phyloP scores from a whole-genome alignment of 345 rosid species.

The Sonneratia alba region DNA sequence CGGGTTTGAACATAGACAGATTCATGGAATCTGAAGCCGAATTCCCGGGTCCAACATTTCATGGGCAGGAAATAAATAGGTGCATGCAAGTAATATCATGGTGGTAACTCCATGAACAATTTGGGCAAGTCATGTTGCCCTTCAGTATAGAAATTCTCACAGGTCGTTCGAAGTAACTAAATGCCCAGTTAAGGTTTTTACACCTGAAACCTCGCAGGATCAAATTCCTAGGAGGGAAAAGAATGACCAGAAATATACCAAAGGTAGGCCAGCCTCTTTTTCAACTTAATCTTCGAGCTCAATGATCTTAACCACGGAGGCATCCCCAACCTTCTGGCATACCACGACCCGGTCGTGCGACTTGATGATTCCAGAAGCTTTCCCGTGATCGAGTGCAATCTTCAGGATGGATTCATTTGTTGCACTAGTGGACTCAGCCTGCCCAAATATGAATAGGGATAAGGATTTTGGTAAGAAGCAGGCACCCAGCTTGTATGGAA shows the following conservation, averaged over 20 bases:
- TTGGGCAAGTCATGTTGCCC: no score
- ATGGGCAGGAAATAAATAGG: no score
- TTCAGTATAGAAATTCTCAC: no score
- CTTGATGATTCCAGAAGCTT: slow-evolving; percentile 12
- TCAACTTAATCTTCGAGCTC: slow-evolving; percentile 17
- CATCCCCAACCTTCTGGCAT: slow-evolving; percentile 20
- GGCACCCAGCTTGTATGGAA: neutral
- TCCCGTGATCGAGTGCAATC: slow-evolving; percentile 21
- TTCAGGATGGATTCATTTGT: slow-evolving; percentile 19
- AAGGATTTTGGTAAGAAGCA: neutral
- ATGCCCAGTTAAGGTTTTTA: no score
- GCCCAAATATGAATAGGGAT: neutral
- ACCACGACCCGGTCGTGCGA: slow-evolving; percentile 18
- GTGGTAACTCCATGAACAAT: no score
- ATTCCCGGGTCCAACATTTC: no score
- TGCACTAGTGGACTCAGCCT: slow-evolving; percentile 18
- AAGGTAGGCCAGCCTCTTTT: neutral
- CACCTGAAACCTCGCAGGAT: no score
- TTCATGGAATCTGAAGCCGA: no score
- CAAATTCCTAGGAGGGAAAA: neutral
- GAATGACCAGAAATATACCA: neutral
- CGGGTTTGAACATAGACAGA: no score
- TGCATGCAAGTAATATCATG: no score
- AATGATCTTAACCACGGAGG: slow-evolving; percentile 20
- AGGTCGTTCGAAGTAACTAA: no score